Percentiles rank a stretch among this genome's conserved stretches.
phyloP scores from a whole-genome alignment of 805 yeast genomes.

The Candida quercuum region DNA sequence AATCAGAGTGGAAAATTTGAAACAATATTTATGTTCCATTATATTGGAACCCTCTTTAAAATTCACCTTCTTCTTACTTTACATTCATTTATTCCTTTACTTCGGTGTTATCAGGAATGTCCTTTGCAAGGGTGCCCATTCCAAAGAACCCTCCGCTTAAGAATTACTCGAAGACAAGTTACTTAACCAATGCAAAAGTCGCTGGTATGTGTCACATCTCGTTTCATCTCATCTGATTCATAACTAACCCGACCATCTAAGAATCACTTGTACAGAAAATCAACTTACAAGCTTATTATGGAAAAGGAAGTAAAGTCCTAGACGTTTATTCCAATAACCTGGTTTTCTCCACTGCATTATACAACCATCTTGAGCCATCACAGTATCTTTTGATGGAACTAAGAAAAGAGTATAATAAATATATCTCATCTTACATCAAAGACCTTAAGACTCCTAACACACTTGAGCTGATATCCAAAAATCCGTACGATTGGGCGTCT shows the following conservation, averaged over 20 bases:
- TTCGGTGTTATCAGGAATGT: too few species aligned
- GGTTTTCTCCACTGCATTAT: slow-evolving; percentile 55
- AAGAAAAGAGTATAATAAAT: slow-evolving; percentile 27
- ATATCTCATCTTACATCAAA: slow-evolving; percentile 6
- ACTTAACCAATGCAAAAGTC: too few species aligned
- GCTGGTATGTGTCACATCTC: neutral
- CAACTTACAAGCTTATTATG: slow-evolving; percentile 31
- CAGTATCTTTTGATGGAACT: slow-evolving; percentile 62
- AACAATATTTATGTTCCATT: too few species aligned
- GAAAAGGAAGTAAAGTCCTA: slow-evolving; percentile 41
- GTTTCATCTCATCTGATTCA: neutral
- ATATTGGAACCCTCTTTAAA: too few species aligned
- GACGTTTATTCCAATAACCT: slow-evolving; percentile 61
- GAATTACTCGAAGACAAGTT: too few species aligned
- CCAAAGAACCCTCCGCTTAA: too few species aligned
- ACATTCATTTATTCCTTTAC: too few species aligned
- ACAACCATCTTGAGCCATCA: slow-evolving; percentile 54
- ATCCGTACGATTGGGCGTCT: slow-evolving; percentile 69
- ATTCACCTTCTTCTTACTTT: too few species aligned
- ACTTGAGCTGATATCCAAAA: slow-evolving; percentile 30
- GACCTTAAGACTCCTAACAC: slow-evolving; percentile 12
- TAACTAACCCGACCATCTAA: neutral
- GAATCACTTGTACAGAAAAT: slow-evolving; percentile 35
- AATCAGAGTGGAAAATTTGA: too few species aligned
- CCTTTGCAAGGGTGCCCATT: too few species aligned